Evolutionary conservation across 139 green algal species (phyloP).

Genomic region (Haematococcus sp.): DNA sequence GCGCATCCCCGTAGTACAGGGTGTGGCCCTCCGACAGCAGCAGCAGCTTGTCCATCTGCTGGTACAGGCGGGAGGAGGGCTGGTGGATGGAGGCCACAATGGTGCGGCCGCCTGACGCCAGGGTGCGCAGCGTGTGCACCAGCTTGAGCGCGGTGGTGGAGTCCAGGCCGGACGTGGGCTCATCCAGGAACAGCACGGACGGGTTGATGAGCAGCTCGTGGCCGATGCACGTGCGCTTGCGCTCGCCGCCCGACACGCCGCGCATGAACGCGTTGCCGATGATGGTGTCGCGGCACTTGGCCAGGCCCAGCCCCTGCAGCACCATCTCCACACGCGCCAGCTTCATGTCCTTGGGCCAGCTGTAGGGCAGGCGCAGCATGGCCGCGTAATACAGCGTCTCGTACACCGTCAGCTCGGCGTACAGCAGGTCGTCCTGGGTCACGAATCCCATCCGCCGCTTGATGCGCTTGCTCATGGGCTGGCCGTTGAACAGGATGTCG

Average conservation of each 20-base stretch:
- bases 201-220: constrained; percentile 94
- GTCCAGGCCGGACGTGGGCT: constrained; percentile 75
- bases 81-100: constrained; percentile 94
- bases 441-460: constrained; percentile 37
- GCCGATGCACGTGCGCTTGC: constrained; percentile 86
- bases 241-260: constrained; percentile 73
- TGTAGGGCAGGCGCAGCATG: constrained; percentile 74
- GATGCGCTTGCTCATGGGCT: constrained; percentile 56
- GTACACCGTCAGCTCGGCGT: constrained; percentile 73
- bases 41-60: constrained; percentile 72
- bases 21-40: constrained; percentile 67
- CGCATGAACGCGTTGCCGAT: constrained; percentile 35
- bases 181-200: constrained; percentile 81
- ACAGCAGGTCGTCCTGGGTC: constrained; percentile 83
- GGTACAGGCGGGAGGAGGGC: constrained; percentile 78
- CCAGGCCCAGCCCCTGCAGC: constrained; percentile 66
- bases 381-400: constrained; percentile 81
- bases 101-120: constrained; percentile 72
- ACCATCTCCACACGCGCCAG: constrained; percentile 66
- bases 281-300: constrained; percentile 75
- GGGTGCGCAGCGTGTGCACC: constrained; percentile 63
- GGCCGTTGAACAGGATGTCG: constrained; percentile 70
- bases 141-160: constrained; percentile 89
- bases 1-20: constrained; percentile 79
- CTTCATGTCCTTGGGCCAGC: constrained; percentile 63